Percentiles rank a stretch among this genome's conserved stretches.
Evolutionary conservation across 768 basidiomycete species (phyloP).

Genomic region (Kwoniella dejecticola): DNA sequence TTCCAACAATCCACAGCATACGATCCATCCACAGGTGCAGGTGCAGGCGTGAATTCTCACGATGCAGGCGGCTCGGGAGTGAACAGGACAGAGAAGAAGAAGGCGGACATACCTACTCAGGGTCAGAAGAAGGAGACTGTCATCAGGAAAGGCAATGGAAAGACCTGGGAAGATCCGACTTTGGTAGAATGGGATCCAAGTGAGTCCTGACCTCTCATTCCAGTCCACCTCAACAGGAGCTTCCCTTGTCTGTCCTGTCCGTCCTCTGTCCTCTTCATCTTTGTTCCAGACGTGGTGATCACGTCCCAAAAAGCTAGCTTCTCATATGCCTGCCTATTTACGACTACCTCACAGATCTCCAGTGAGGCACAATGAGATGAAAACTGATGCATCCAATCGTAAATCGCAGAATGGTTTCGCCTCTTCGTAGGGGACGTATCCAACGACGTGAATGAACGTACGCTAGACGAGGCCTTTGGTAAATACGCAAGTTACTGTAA

Average conservation of each 20-base stretch:
- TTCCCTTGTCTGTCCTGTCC: not conserved
- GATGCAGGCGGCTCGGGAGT: no score
- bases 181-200: conserved; percentile 96
- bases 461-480: conserved; percentile 87
- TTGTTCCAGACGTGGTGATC: no score
- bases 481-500: conserved; percentile 92
- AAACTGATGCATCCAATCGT: no score
- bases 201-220: conserved; percentile 57
- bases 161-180: conserved; percentile 98
- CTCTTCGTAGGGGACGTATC: conserved; percentile 96
- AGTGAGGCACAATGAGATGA: no score
- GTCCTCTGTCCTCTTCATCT: no score
- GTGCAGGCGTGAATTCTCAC: no score
- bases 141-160: conserved; percentile 89
- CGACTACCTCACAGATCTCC: no score
- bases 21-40: conserved; percentile 18
- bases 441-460: conserved; percentile 96
- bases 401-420: conserved; percentile 89
- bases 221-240: not conserved
- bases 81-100: conserved; percentile 4
- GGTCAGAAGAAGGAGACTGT: conserved; percentile 80
- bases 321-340: no score
- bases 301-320: no score
- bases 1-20: conserved; percentile 43
- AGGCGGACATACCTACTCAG: conserved; percentile 3